Evolutionary conservation across 495 filamentous ascomycete genomes (phyloP).

Genomic region (Xylaria acuta): DNA sequence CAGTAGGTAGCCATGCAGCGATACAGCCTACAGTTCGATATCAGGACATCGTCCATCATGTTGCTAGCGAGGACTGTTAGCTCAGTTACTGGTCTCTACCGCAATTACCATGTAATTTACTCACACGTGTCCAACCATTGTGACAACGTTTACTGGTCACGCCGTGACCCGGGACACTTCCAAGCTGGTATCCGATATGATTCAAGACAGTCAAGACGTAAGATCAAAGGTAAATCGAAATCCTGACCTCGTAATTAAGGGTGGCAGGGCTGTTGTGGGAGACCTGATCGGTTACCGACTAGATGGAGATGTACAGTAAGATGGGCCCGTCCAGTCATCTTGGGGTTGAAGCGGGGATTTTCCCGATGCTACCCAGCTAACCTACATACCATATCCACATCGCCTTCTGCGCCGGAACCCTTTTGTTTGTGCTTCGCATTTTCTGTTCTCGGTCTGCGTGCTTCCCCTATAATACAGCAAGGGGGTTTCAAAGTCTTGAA

Average conservation of each 20-base stretch:
- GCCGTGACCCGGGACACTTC: neutral
- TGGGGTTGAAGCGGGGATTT: constrained; percentile 8
- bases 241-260: neutral
- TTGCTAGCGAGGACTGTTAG: constrained; percentile 37
- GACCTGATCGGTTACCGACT: neutral
- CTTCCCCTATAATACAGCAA: too few species aligned
- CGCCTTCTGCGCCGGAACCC: neutral
- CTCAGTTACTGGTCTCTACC: neutral
- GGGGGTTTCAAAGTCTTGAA: too few species aligned
- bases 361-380: neutral
- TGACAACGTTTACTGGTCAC: neutral
- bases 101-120: neutral
- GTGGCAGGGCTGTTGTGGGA: neutral
- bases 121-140: constrained; percentile 22
- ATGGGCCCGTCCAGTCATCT: neutral
- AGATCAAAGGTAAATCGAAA: neutral
- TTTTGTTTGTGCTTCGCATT: too few species aligned
- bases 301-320: neutral
- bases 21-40: constrained; percentile 21
- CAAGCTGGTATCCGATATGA: neutral
- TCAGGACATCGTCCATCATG: constrained; percentile 33
- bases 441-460: too few species aligned
- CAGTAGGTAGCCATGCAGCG: neutral
- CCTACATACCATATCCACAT: neutral
- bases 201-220: neutral